Conservation (phyloP, 257 asterid genomes). For the Solanum medicagineum region DNA sequence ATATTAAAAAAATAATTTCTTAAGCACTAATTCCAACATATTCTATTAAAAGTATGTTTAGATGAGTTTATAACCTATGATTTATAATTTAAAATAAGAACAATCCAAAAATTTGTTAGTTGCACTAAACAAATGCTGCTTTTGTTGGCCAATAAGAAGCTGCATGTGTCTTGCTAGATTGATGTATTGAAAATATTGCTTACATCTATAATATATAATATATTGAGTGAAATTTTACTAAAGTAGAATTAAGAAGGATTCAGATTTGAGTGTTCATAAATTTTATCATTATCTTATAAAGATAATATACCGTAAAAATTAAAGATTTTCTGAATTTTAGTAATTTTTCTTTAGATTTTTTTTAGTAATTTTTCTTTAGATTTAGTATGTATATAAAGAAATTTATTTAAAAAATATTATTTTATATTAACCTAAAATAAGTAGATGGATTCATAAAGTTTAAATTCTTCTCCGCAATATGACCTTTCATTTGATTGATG, state of each 20-base stretch:
- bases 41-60: too few species aligned
- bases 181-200: neutral
- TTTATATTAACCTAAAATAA: neutral
- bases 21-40: neutral
- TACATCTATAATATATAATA: neutral
- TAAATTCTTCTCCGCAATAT: fast-evolving
- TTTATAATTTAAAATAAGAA: too few species aligned
- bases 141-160: neutral
- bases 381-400: too few species aligned
- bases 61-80: too few species aligned
- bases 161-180: neutral
- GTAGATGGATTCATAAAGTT: neutral
- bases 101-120: neutral
- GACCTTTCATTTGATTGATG: neutral
- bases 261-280: too few species aligned
- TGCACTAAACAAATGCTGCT: neutral
- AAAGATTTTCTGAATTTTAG: too few species aligned
- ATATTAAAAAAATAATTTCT: neutral
- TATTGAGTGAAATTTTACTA: too few species aligned
- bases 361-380: too few species aligned
- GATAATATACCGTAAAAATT: too few species aligned
- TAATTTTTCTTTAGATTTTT: too few species aligned
- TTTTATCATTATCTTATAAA: too few species aligned
- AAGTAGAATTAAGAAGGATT: too few species aligned
- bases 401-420: neutral